A percentile compares a stretch with the other conserved stretches of the same genome.
Evolutionary conservation across 208 protist genomes (phyloP).

Genomic region (Leishmania tarentolae): DNA sequence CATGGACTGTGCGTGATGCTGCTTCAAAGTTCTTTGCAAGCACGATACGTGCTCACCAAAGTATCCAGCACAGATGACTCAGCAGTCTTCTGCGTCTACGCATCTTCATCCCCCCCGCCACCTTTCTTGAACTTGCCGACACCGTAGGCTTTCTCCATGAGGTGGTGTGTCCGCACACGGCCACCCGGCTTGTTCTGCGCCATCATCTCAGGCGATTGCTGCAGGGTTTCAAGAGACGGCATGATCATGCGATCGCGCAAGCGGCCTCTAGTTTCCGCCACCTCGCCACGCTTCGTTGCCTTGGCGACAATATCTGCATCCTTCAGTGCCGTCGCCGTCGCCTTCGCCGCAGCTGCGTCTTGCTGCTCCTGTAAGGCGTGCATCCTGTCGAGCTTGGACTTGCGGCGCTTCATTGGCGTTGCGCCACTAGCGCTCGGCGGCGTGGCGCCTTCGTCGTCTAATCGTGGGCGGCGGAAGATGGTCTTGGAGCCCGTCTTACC

Average conservation of each 20-base stretch:
- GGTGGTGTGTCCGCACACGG: slow-evolving; percentile 43
- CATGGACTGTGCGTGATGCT: neutral
- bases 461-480: slow-evolving; percentile 70
- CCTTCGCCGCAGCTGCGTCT: slow-evolving; percentile 57
- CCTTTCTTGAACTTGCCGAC: slow-evolving; percentile 75
- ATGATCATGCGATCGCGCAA: slow-evolving; percentile 60
- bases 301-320: slow-evolving; percentile 22
- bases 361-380: slow-evolving; percentile 82
- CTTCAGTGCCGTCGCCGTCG: slow-evolving; percentile 36
- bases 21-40: neutral
- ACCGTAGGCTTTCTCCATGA: slow-evolving; percentile 61
- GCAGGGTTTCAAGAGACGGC: slow-evolving; percentile 64
- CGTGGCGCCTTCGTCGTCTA: slow-evolving; percentile 33
- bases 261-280: slow-evolving; percentile 36
- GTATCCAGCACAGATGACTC: neutral
- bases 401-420: slow-evolving; percentile 56
- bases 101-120: slow-evolving; percentile 49
- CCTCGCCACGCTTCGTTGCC: slow-evolving; percentile 58
- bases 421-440: slow-evolving; percentile 12
- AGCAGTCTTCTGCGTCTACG: slow-evolving; percentile 21
- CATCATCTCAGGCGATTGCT: slow-evolving; percentile 55
- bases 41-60: neutral
- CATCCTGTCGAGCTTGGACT: slow-evolving; percentile 62
- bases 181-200: slow-evolving; percentile 38
- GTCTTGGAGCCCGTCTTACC: slow-evolving; percentile 81